Conservation (phyloP, 495 filamentous ascomycete genomes). For the Hyaloscypha hepaticicola region DNA sequence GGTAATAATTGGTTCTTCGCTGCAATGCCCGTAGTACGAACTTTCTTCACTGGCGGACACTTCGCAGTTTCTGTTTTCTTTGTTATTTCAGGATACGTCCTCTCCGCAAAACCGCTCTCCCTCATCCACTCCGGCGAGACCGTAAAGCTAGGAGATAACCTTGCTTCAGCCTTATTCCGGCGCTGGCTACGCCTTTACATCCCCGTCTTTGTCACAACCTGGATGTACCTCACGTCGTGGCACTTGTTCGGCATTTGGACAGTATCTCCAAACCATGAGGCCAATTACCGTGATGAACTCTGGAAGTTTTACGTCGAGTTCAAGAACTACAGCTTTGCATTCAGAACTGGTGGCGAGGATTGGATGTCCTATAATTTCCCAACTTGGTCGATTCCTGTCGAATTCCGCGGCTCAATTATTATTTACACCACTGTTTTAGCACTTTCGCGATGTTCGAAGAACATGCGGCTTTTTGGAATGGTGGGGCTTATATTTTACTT, state of each 20-base stretch:
- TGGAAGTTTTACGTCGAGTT: conserved; percentile 56
- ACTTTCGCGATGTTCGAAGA: conserved; percentile 46
- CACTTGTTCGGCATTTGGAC: conserved; percentile 49
- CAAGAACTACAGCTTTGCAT: conserved; percentile 61
- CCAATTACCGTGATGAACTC: conserved; percentile 45
- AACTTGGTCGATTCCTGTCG: conserved; percentile 69
- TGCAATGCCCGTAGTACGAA: conserved; percentile 60
- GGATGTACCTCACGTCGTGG: conserved; percentile 50
- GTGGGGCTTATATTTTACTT: conserved; percentile 51
- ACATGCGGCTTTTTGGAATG: conserved; percentile 45
- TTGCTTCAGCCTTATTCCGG: conserved; percentile 62
- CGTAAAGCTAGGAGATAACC: conserved; percentile 35
- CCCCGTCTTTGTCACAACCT: conserved; percentile 55
- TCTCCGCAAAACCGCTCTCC: conserved; percentile 61
- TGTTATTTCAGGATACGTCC: conserved; percentile 66
- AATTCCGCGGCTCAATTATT: conserved; percentile 63
- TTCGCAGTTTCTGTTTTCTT: conserved; percentile 68
- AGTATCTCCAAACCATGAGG: conserved; percentile 35
- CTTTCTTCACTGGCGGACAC: conserved; percentile 57
- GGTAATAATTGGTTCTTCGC: conserved; percentile 41
- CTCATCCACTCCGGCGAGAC: conserved; percentile 49
- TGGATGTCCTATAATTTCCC: conserved; percentile 59
- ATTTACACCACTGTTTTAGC: conserved; percentile 59
- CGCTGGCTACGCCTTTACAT: conserved; percentile 61
- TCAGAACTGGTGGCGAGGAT: conserved; percentile 45